Percentiles rank a stretch among this genome's conserved stretches.
phyloP scores from a whole-genome alignment of 2,329 filamentous ascomycete species.

The Aspergillus flavus region DNA sequence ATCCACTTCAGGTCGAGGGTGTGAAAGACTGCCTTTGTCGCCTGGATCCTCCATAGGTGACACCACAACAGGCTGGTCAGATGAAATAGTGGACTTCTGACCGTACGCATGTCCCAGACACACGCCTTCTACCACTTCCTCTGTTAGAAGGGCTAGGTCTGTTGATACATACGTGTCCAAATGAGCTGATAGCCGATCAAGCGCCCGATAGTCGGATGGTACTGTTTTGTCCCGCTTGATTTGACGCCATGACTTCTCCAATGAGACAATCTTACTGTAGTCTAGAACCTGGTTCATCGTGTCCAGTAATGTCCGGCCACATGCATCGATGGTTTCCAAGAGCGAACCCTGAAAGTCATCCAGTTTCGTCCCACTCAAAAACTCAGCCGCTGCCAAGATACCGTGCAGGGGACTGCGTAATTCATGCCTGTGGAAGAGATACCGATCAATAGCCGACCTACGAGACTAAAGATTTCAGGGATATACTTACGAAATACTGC shows the following conservation, averaged over 20 bases:
- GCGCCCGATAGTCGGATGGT: conserved; percentile 29
- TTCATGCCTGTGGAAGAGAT: conserved; percentile 34
- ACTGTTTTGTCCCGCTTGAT: conserved; percentile 32
- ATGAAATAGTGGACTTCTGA: conserved; percentile 30
- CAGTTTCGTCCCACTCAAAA: conserved; percentile 41
- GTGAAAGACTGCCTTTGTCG: conserved; percentile 3
- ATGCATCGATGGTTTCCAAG: conserved; percentile 45
- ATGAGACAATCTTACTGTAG: conserved; percentile 56
- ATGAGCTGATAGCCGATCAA: conserved; percentile 35
- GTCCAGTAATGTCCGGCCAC: conserved; percentile 45
- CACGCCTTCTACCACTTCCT: conserved; percentile 60
- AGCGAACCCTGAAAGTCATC: conserved; percentile 45
- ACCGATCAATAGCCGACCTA: background rate
- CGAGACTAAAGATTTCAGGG: background rate
- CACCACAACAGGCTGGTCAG: conserved; percentile 28
- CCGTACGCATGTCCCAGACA: conserved; percentile 52
- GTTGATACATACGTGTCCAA: conserved; percentile 39
- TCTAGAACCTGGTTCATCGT: conserved; percentile 50
- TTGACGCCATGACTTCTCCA: conserved; percentile 41
- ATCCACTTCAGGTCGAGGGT: conserved; percentile 38
- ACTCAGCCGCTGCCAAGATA: conserved; percentile 46
- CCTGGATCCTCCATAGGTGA: conserved; percentile 10
- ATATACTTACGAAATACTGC: conserved; percentile 41
- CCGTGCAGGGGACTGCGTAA: conserved; percentile 47
- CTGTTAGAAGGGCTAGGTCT: conserved; percentile 51